Evolutionary conservation across 306 rosid species (phyloP).

Genomic region (Lupinus albus): DNA sequence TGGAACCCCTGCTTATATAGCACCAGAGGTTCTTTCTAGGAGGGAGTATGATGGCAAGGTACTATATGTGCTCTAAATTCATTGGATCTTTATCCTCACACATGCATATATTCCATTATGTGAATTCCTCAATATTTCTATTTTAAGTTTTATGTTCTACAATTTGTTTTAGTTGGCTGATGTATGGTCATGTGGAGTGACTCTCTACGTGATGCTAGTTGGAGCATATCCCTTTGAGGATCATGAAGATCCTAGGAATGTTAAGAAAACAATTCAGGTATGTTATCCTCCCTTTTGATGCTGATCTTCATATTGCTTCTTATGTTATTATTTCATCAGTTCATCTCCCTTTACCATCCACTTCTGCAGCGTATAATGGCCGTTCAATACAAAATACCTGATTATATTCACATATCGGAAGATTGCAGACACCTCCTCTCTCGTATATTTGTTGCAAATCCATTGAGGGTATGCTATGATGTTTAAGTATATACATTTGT

Average conservation of each 20-base stretch:
- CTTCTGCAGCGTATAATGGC: constrained; percentile 68
- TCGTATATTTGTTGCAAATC: constrained; percentile 66
- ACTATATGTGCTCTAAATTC: constrained; percentile 15
- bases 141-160: constrained; percentile 17
- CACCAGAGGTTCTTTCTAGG: constrained; percentile 78
- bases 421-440: constrained; percentile 73
- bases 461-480: constrained; percentile 57
- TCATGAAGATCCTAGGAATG: constrained; percentile 74
- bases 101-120: neutral
- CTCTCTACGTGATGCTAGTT: constrained; percentile 82
- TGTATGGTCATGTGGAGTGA: constrained; percentile 88
- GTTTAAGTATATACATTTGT: constrained; percentile 12
- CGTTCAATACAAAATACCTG: constrained; percentile 75
- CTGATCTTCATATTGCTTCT: constrained; percentile 13
- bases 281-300: neutral
- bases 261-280: constrained; percentile 80
- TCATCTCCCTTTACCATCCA: constrained; percentile 28
- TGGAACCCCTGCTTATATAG: constrained; percentile 80
- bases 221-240: constrained; percentile 86
- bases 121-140: neutral
- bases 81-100: neutral
- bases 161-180: constrained; percentile 61
- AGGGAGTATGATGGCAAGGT: constrained; percentile 80
- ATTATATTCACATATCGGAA: constrained; percentile 76
- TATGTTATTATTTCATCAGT: constrained; percentile 13